A percentile compares a stretch with the other conserved stretches of the same genome.
Conservation (phyloP, 805 yeast species). For the Candida multigemmis region DNA sequence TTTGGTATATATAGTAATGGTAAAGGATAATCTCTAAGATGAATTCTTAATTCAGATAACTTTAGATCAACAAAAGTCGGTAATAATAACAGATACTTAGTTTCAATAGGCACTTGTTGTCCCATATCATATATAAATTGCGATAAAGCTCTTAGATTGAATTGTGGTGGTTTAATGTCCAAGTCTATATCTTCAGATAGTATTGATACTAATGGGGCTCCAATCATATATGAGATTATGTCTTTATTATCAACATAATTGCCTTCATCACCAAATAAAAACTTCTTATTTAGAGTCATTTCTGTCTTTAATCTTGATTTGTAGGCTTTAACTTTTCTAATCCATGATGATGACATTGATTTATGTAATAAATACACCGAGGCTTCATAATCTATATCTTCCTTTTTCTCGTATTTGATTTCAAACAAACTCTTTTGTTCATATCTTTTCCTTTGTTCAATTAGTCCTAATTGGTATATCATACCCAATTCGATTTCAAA, state of each 20-base stretch:
- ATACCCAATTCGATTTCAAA: conserved; percentile 30
- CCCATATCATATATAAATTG: conserved; percentile 66
- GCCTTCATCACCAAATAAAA: conserved; percentile 27
- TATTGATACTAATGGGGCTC: conserved; percentile 26
- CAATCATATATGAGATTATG: conserved; percentile 19
- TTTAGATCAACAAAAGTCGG: conserved; percentile 54
- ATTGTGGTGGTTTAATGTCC: conserved; percentile 15
- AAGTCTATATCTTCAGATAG: conserved; percentile 18
- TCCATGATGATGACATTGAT: conserved; percentile 61
- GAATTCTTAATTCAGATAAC: conserved; percentile 56
- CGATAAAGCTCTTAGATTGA: conserved; percentile 32
- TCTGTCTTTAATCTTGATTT: conserved; percentile 25
- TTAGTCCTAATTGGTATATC: conserved; percentile 32
- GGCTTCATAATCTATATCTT: conserved; percentile 17
- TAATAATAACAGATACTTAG: conserved; percentile 55
- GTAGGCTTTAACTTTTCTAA: conserved; percentile 46
- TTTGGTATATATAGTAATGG: conserved; percentile 71
- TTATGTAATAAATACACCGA: conserved; percentile 27
- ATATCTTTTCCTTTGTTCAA: conserved; percentile 29
- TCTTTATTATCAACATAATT: conserved; percentile 11
- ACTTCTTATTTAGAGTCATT: conserved; percentile 25
- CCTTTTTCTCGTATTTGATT: conserved; percentile 5
- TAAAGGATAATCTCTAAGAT: conserved; percentile 77
- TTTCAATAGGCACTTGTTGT: conserved; percentile 71
- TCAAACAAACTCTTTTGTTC: conserved; percentile 20